Evolutionary conservation across 2,329 filamentous ascomycete genomes (phyloP), one percentile per base, ranked within the genome.

Genomic region (Magnaporthiopsis poae): DNA sequence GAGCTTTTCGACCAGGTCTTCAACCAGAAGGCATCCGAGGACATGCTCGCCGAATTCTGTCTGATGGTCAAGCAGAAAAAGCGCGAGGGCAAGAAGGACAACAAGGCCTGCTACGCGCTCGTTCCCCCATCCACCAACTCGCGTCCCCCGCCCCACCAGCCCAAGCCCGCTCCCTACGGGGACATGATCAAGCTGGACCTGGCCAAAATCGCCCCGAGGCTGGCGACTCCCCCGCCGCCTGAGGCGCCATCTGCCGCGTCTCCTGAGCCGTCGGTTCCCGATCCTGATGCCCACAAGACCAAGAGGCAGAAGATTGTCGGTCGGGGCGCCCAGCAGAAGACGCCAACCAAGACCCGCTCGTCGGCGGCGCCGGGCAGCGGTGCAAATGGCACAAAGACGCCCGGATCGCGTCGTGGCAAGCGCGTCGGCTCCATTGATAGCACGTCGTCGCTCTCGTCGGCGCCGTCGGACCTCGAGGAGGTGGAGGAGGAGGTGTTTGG

Each of bases 1-100:
- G 75, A 78, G 68, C 82, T 88, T 79, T 76, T 88, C 62, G 82
- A 86, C 74, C 80, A 83, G 68, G 79, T 88, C 33, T 87, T 82
- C 73, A 78, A 79, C 69, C 84, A 86, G 71, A 83, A 80, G 25
- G 85, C 85, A n/a, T 81, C 83, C 69, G 72, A 75, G 56, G 80
- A 81, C 56, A 83, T 84, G 1, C 72, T 83, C 65, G 75, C 79
- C 59, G 78, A 83, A 69, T 88, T 88, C 72, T 76, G 76, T 63
- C 76, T 75, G 59, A 79, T 84, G 61, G 73, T 88, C 64, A 76
- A 79, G 70, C 74, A 80, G 67, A 84, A 82, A 76, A 88, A 88
- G 74, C 80, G 77, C 68, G 81, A 86, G 69, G 86, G 84, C 66
- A 82, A 82, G 71, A 81, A 80, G 71, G 79, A 82, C 70, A 78